These are phyloP conservation scores for Camellia japonica DNA, from an alignment of 148 eudicot species.

Conservation along the genomic window DNA sequence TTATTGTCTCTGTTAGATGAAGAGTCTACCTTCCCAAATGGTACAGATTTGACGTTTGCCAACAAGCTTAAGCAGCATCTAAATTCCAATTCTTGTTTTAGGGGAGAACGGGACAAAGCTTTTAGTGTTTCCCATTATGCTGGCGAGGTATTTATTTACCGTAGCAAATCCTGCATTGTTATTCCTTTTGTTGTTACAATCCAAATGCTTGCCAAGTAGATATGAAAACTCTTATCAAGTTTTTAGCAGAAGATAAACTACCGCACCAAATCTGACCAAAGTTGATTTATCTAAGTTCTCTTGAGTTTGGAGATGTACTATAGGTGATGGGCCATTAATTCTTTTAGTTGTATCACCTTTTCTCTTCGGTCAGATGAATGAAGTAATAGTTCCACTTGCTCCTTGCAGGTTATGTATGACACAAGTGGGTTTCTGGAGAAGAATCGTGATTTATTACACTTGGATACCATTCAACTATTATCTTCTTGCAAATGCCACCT, in stretches of 20 bases:
- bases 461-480: constrained; percentile 74
- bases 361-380: neutral
- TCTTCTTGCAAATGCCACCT: constrained; percentile 76
- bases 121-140: constrained; percentile 92
- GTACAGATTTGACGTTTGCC: constrained; percentile 86
- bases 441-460: constrained; percentile 83
- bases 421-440: constrained; percentile 94
- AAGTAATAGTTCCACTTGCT: constrained; percentile 4
- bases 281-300: neutral
- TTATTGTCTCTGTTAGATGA: constrained; percentile 84
- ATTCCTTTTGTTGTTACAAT: neutral
- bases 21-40: constrained; percentile 96
- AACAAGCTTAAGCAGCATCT: constrained; percentile 91
- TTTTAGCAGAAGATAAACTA: neutral
- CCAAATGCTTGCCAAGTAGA: constrained; percentile 5
- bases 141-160: constrained; percentile 66
- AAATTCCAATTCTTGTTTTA: constrained; percentile 62
- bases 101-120: constrained; percentile 80
- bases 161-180: neutral
- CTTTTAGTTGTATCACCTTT: neutral
- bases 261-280: neutral
- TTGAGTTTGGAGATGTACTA: neutral
- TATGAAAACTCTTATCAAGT: neutral
- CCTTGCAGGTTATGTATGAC: constrained; percentile 74
- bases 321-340: neutral